These are phyloP conservation scores for Cicer judaicum DNA, from an alignment of 306 rosid genomes.

Conservation along the genomic window DNA sequence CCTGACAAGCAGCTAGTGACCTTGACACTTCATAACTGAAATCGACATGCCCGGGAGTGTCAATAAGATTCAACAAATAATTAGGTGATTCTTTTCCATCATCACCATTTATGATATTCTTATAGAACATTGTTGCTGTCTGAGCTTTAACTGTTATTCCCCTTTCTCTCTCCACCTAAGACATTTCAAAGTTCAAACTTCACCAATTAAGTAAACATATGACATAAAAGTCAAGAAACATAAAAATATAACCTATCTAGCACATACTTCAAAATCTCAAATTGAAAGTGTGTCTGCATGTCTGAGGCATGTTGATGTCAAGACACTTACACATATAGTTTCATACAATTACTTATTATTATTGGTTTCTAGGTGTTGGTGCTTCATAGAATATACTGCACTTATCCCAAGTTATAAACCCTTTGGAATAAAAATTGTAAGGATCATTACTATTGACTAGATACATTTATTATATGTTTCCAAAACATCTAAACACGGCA, in stretches of 20 bases:
- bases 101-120: slow-evolving; percentile 46
- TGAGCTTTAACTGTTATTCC: slow-evolving; percentile 97
- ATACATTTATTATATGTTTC: no score
- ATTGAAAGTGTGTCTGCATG: no score
- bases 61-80: slow-evolving; percentile 77
- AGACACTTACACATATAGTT: not conserved
- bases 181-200: slow-evolving; percentile 42
- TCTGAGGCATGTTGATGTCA: not conserved
- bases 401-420: no score
- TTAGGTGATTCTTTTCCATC: slow-evolving; percentile 46
- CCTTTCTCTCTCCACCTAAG: slow-evolving; percentile 91
- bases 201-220: slow-evolving; percentile 33
- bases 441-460: no score
- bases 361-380: not conserved
- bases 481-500: no score
- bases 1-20: slow-evolving; percentile 95
- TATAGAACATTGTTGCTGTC: slow-evolving; percentile 94
- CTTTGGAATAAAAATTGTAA: no score
- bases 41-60: slow-evolving; percentile 95
- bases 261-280: not conserved
- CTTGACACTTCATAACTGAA: slow-evolving; percentile 94
- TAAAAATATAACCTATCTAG: not conserved
- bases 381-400: not conserved
- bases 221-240: slow-evolving; percentile 28
- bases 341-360: not conserved